Base-by-base conservation (phyloP, 2,329 filamentous ascomycete genomes). In the Colletotrichum truncatum region DNA sequence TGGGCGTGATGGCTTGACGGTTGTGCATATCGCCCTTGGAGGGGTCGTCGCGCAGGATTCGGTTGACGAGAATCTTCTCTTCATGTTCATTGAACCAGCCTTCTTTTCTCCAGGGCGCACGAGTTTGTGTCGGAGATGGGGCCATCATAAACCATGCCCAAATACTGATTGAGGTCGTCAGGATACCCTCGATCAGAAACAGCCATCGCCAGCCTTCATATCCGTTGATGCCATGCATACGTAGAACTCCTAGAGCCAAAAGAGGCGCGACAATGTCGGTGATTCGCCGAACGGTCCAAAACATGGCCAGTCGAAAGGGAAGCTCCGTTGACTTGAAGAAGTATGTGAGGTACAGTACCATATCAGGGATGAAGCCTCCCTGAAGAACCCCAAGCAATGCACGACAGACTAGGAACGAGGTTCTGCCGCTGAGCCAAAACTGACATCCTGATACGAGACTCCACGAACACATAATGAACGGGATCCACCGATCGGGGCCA, bases 11-110 rank as follows among this genome's bases (percentile, higher is more conserved):
- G 0, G 81, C 80, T 70, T 86, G 78, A 4, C 84, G 81, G 65
- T 86, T 87, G 69, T 86, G 82, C 81, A 87, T 86, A 59, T 83
- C 82, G 43, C 81, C 80, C 70, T 85, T 85, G 4, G 80, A 81
- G 1, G 85, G 85, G 61, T 87, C 87, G 53, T 89, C 86, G 1
- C 86, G 81, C 3, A 80, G 75, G 10, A 85, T 78, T 1, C 85
- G 76, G 67, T 87, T 89, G 21, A 89, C 83, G 49, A 88, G 80
- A 48, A 89, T 88, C 67, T 81, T 81, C 66, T 89, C 85, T 67
- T 88, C 87, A 2, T 80, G 78, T 51, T 87, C 82, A 3, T 73
- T 84, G 72, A 88, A 89, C 83, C 85, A 89, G 0, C 85, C 85
- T 11, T 83, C 78, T 11, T 81, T 81, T 23, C 83, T 77, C 65